phyloP scores from a whole-genome alignment of 179 eudicot species.

The Silene noctiflora region DNA sequence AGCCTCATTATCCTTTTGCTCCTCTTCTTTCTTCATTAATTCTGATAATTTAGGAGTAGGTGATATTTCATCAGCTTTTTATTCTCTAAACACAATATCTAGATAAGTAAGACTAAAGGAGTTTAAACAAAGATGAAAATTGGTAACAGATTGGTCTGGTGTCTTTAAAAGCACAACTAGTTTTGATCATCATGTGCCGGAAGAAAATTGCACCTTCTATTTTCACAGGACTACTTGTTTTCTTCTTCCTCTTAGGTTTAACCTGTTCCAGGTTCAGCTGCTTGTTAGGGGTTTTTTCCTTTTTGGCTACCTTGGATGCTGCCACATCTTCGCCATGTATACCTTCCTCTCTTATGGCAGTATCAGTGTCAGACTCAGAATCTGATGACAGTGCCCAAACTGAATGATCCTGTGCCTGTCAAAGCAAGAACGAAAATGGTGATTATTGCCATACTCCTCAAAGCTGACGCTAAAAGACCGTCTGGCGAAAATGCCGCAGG shows the following conservation, averaged over 20 bases:
- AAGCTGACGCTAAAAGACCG: no score
- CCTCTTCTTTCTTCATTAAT: background rate
- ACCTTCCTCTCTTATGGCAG: conserved; percentile 18
- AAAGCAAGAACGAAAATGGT: conserved; percentile 12
- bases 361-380: conserved; percentile 30
- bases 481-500: no score
- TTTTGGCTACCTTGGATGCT: conserved; percentile 26
- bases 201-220: conserved; percentile 29
- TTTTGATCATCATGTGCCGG: no score
- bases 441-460: background rate
- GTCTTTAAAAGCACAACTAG: background rate
- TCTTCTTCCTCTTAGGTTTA: conserved; percentile 40
- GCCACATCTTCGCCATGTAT: conserved; percentile 17
- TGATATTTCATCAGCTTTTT: background rate
- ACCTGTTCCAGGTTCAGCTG: conserved; percentile 33
- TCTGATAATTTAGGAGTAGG: background rate
- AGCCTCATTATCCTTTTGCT: conserved; percentile 1
- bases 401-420: conserved; percentile 31
- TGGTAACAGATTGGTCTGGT: background rate
- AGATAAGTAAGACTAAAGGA: background rate
- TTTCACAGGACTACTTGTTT: conserved; percentile 18
- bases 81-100: background rate
- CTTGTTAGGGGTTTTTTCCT: conserved; percentile 53
- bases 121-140: background rate
- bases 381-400: conserved; percentile 40